Percentiles rank a stretch among this genome's conserved stretches.
phyloP scores from a whole-genome alignment of 371 early-diverging fungal species.

The Rhizomucor pusillus region DNA sequence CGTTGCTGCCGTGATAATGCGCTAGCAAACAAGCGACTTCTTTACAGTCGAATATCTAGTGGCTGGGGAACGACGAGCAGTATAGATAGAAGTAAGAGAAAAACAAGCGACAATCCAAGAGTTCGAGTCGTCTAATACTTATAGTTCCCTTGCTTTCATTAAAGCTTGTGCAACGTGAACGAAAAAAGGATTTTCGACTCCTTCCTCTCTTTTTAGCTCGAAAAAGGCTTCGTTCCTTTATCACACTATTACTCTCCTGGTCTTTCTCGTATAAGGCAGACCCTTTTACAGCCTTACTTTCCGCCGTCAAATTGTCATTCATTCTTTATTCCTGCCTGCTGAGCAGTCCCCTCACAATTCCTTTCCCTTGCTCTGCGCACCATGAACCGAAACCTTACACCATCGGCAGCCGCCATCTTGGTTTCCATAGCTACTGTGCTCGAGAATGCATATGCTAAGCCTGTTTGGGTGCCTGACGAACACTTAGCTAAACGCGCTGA shows the following conservation, averaged over 20 bases:
- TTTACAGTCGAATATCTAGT: no score
- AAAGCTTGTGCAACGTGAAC: slow-evolving; percentile 4
- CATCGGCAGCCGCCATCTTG: slow-evolving; percentile 2
- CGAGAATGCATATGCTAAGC: slow-evolving; percentile 1
- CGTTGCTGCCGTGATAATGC: no score
- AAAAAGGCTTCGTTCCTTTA: neutral
- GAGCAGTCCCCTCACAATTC: no score
- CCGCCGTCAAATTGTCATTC: no score
- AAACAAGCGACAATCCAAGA: no score
- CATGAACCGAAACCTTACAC: neutral
- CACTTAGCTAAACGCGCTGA: slow-evolving; percentile 1
- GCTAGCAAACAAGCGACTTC: no score
- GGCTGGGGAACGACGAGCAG: no score
- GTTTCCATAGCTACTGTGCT: slow-evolving; percentile 3
- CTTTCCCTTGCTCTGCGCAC: no score
- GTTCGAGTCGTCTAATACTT: no score
- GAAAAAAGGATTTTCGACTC: slow-evolving; percentile 2
- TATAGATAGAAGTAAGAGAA: no score
- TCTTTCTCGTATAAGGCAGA: neutral
- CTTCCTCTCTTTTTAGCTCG: neutral
- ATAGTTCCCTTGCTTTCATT: no score
- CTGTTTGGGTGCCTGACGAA: slow-evolving; percentile 1
- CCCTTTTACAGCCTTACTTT: neutral
- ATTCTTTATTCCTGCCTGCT: no score
- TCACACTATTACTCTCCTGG: neutral